Base-by-base conservation (phyloP, 352 stramenopile species). In the Peronospora farinosa region DNA sequence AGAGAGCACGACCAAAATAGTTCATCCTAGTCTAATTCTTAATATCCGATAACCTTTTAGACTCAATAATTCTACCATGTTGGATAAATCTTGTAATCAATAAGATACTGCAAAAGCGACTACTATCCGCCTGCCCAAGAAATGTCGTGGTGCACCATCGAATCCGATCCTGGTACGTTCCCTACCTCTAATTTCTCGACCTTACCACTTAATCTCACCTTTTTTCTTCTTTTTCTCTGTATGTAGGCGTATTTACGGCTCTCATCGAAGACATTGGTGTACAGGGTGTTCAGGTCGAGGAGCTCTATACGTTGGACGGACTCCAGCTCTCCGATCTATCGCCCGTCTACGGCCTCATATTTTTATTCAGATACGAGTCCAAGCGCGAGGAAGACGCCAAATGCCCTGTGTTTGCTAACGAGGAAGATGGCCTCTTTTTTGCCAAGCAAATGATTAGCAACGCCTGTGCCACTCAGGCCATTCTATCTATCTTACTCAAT, bases 401-500 rank as follows among this genome's bases (percentile, higher is more conserved):
- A 19, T 17, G 27, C 9, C 48, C 65, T 19, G 47, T 51, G 8
- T 62, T 53, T 32, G 57, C 61, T 0, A 50, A 49, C 2, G 64
- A 77, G 51, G 70, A 78, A 56, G 75, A 63, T 17, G 71, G 67
- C 1, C 51, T 98, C 5, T 98, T 97, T 70, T 98, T 98, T 74
- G 92, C 94, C n/a, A 95, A 95, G 52, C 84, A 95, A 67, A 81
- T 97, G n/a, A 97, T 97, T 37, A 92, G 64, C 47, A 98, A 98
- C 68, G 95, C 96, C 7, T 98, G 95, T 59, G 94, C 92, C 13
- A 98, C 96, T 9, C 93, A 98, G 60, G 96, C 96, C 10, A 96
- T 98, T 57, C 63, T 98, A n/a, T 94, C 78, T 38, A 94, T 98
- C 40, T 60, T 98, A 8, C 67, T 98, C n/a, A 98, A 98, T 69